A percentile compares a stretch with the other conserved stretches of the same genome.
phyloP scores from a whole-genome alignment of 2,329 filamentous ascomycete species.

The Colletotrichum sp. region DNA sequence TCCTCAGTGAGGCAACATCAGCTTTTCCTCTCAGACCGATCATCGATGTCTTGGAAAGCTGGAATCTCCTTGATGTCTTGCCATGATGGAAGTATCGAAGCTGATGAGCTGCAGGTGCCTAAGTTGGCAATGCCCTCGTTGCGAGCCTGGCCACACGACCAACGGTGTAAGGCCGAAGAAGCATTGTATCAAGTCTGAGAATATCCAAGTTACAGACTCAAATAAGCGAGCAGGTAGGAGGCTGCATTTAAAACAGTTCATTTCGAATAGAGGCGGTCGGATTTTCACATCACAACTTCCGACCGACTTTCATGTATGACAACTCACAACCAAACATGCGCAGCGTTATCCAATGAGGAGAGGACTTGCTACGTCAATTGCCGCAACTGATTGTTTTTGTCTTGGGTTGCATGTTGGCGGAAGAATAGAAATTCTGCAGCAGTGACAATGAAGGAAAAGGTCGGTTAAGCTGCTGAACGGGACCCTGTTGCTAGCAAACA shows the following conservation, averaged over 20 bases:
- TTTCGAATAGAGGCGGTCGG: background rate
- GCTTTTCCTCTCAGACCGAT: background rate
- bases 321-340: background rate
- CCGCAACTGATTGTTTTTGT: background rate
- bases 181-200: background rate
- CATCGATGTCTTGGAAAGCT: rapidly evolving
- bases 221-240: background rate
- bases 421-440: background rate
- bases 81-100: background rate
- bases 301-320: background rate
- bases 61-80: background rate
- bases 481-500: background rate
- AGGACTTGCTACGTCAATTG: background rate
- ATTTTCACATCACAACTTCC: background rate
- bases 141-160: background rate
- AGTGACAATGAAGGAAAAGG: background rate
- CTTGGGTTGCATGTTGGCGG: background rate
- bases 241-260: background rate
- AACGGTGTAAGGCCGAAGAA: background rate
- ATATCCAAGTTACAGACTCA: rapidly evolving
- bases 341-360: background rate
- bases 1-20: background rate
- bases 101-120: background rate
- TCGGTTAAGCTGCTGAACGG: background rate
- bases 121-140: background rate